Percentiles rank a stretch among this genome's conserved stretches.
These are phyloP conservation scores for Pestalotiopsis fici DNA, from an alignment of 2,329 filamentous ascomycete species.

Conservation along the genomic window DNA sequence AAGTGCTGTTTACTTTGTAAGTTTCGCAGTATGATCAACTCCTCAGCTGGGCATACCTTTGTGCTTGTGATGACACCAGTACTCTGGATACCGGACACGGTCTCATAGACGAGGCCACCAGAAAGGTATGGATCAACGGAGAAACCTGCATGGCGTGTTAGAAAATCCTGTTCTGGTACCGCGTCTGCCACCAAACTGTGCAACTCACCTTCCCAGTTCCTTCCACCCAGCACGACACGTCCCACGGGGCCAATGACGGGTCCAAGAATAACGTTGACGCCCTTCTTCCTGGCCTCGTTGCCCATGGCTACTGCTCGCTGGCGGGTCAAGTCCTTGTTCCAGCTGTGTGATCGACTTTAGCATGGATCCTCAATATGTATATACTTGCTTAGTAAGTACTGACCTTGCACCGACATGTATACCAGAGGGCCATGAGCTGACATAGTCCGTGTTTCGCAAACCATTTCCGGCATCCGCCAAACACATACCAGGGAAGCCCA, in stretches of 20 bases:
- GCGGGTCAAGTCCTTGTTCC: conserved; percentile 64
- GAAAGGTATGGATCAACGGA: conserved; percentile 60
- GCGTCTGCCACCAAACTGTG: not conserved
- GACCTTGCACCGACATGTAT: conserved; percentile 18
- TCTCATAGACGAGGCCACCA: conserved; percentile 48
- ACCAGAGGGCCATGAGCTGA: conserved; percentile 15
- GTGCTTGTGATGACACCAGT: conserved; percentile 26
- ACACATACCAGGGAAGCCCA: conserved; percentile 17
- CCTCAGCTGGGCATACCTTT: conserved; percentile 16
- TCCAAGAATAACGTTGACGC: conserved; percentile 68
- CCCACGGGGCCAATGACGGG: conserved; percentile 61
- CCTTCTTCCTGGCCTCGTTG: conserved; percentile 64
- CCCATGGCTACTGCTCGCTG: conserved; percentile 66
- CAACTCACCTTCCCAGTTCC: conserved; percentile 48
- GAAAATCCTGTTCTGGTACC: not conserved
- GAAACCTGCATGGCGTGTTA: conserved; percentile 6
- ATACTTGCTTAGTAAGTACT: not conserved
- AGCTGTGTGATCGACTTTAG: conserved; percentile 47
- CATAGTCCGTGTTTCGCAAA: conserved; percentile 15
- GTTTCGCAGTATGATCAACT: conserved; percentile 27
- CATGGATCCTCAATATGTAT: too few species aligned
- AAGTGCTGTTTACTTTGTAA: conserved; percentile 48
- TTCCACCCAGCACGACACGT: conserved; percentile 49
- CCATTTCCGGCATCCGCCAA: conserved; percentile 17
- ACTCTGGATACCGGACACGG: conserved; percentile 40